phyloP scores from a whole-genome alignment of 2,329 filamentous ascomycete species.

The Aspergillus neotritici region DNA sequence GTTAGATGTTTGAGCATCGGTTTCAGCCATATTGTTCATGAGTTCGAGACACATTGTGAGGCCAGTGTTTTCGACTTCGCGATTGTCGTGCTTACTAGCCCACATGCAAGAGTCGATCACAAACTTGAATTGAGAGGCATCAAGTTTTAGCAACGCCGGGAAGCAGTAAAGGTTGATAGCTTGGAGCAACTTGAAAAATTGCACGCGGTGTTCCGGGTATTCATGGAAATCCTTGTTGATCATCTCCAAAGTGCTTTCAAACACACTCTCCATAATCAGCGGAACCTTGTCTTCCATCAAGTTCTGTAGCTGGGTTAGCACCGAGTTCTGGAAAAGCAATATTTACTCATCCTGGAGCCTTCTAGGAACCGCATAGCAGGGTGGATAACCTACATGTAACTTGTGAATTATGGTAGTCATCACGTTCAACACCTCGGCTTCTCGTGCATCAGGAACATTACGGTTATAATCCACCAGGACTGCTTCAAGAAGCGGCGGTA shows the following conservation, averaged over 20 bases:
- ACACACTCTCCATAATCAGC: slow-evolving; percentile 96
- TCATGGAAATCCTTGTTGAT: slow-evolving; percentile 99
- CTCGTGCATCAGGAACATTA: slow-evolving; percentile 90
- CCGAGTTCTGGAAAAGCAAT: neutral
- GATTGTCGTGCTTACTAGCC: slow-evolving; percentile 99
- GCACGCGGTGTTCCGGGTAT: slow-evolving; percentile 97
- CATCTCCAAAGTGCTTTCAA: slow-evolving; percentile 98
- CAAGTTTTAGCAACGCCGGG: slow-evolving; percentile 85
- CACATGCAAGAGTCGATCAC: slow-evolving; percentile 99
- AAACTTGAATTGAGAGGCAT: slow-evolving; percentile 97
- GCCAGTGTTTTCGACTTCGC: slow-evolving; percentile 91
- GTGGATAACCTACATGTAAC: slow-evolving; percentile 67
- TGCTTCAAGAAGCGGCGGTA: slow-evolving; percentile 90
- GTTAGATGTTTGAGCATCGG: slow-evolving; percentile 77
- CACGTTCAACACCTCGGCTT: slow-evolving; percentile 92
- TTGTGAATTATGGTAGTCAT: slow-evolving; percentile 98
- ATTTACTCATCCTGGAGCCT: neutral
- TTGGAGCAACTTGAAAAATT: slow-evolving; percentile 95
- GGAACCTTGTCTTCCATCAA: slow-evolving; percentile 99
- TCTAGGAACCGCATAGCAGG: slow-evolving; percentile 19
- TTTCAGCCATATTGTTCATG: slow-evolving; percentile 94
- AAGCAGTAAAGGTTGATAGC: slow-evolving; percentile 98
- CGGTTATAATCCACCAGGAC: slow-evolving; percentile 94
- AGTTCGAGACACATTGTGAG: slow-evolving; percentile 97
- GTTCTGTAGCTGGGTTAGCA: slow-evolving; percentile 50